Conservation (phyloP, 2,329 filamentous ascomycete species). For the Colletotrichum eleusines region DNA sequence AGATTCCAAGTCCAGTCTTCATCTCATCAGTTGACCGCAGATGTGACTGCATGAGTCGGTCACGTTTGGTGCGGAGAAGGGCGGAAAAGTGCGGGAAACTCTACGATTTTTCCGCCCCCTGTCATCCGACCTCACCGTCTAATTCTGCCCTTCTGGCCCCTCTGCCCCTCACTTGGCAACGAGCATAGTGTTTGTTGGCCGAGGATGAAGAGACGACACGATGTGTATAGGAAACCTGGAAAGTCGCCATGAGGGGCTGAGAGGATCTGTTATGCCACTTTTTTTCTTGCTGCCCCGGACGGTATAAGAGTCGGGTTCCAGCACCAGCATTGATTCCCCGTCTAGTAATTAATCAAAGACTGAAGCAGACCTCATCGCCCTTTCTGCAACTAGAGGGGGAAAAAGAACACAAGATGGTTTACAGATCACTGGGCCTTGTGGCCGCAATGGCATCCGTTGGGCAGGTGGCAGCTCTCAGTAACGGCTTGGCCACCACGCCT, state of each 20-base stretch:
- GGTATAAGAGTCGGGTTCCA: conserved; percentile 27
- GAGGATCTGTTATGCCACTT: conserved; percentile 23
- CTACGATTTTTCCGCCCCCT: conserved; percentile 27
- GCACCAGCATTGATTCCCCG: neutral
- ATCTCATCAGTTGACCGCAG: neutral
- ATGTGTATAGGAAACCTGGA: neutral
- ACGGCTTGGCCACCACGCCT: conserved; percentile 43
- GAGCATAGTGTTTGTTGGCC: conserved; percentile 17
- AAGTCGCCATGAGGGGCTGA: conserved; percentile 23
- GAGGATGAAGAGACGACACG: neutral
- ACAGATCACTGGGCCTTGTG: conserved; percentile 26
- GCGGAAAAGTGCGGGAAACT: conserved; percentile 39
- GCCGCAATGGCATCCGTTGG: conserved; percentile 29
- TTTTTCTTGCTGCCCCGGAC: conserved; percentile 7
- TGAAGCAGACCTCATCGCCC: neutral
- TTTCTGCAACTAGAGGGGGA: neutral
- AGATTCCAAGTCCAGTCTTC: neutral
- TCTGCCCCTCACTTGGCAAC: conserved; percentile 36
- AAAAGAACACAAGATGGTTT: conserved; percentile 5
- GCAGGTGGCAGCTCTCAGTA: conserved; percentile 39
- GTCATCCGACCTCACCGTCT: conserved; percentile 16
- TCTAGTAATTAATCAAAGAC: neutral
- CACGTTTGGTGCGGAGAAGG: conserved; percentile 1
- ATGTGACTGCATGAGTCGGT: conserved; percentile 30
- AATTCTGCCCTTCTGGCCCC: conserved; percentile 30